These are phyloP conservation scores for Acer yangbiense DNA, from an alignment of 345 rosid genomes.

Conservation along the genomic window DNA sequence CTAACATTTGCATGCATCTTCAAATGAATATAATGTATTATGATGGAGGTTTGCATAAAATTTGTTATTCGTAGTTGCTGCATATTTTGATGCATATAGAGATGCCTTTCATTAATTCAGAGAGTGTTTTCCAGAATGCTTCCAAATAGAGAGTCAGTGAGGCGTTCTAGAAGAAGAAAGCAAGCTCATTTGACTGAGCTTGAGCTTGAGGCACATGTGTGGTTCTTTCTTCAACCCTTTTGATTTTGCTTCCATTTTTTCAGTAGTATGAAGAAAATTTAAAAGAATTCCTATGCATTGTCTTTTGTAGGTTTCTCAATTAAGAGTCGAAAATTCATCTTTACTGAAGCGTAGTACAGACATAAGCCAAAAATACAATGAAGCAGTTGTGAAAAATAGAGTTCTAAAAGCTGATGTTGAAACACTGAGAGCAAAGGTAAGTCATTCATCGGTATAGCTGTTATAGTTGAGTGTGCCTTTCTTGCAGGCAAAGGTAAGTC, in stretches of 20 bases:
- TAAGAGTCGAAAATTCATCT: conserved; percentile 74
- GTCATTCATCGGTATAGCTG: conserved; percentile 1
- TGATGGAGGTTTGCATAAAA: not conserved
- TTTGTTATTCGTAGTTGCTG: not conserved
- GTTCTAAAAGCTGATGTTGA: conserved; percentile 90
- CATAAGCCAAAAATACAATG: conserved; percentile 71
- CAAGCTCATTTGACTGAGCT: conserved; percentile 91
- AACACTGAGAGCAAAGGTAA: conserved; percentile 88
- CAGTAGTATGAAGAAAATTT: not conserved
- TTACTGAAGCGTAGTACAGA: conserved; percentile 68
- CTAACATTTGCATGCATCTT: not conserved
- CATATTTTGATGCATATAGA: not conserved
- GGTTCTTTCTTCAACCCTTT: not conserved
- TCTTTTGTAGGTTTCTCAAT: conserved; percentile 64
- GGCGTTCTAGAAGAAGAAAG: conserved; percentile 94
- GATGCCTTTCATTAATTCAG: conserved; percentile 14
- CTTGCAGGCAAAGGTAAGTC: not conserved
- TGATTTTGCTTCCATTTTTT: not conserved
- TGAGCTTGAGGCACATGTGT: conserved; percentile 93
- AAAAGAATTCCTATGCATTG: not conserved
- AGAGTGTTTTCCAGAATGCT: conserved; percentile 66
- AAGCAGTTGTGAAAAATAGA: conserved; percentile 83
- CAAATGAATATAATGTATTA: not conserved
- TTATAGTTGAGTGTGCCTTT: conserved; percentile 4
- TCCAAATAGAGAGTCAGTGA: conserved; percentile 93